phyloP scores from a whole-genome alignment of 306 rosid genomes.

The Inga laurina region DNA sequence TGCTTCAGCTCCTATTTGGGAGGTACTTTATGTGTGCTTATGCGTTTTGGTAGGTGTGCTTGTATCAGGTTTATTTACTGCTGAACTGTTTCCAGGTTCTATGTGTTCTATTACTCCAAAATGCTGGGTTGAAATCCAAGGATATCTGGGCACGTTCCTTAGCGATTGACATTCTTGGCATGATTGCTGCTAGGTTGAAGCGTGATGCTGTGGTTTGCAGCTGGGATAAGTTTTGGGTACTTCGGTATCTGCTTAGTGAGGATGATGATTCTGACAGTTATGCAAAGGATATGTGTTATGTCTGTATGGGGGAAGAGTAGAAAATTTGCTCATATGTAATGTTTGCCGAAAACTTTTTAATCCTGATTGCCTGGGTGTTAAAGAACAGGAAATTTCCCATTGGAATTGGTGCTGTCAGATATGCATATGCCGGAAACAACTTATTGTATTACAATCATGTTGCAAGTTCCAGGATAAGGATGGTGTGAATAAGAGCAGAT shows the following conservation, averaged over 20 bases:
- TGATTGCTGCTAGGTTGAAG: slow-evolving; percentile 98
- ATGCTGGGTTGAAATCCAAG: slow-evolving; percentile 89
- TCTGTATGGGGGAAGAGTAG: slow-evolving; percentile 75
- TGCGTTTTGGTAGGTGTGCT: slow-evolving; percentile 19
- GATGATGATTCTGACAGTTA: slow-evolving; percentile 44
- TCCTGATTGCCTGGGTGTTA: slow-evolving; percentile 79
- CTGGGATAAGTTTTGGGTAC: slow-evolving; percentile 77
- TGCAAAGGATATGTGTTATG: slow-evolving; percentile 70
- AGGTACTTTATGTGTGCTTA: slow-evolving; percentile 49
- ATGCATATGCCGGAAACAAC: slow-evolving; percentile 82
- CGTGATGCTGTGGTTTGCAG: slow-evolving; percentile 82
- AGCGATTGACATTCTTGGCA: slow-evolving; percentile 98
- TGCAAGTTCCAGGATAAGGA: slow-evolving; percentile 74
- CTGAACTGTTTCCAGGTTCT: slow-evolving; percentile 81
- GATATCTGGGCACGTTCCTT: slow-evolving; percentile 77
- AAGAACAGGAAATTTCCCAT: slow-evolving; percentile 74
- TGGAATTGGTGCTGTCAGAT: slow-evolving; percentile 82
- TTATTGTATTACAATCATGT: slow-evolving; percentile 77
- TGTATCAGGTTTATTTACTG: slow-evolving; percentile 29
- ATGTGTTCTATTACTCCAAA: slow-evolving; percentile 83
- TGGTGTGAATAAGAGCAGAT: slow-evolving; percentile 49
- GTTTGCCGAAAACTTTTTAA: slow-evolving; percentile 87
- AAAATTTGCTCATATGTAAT: slow-evolving; percentile 56
- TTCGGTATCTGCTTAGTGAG: slow-evolving; percentile 59
- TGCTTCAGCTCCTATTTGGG: slow-evolving; percentile 84